Conservation (phyloP, 2,329 filamentous ascomycete genomes). For the Bipolaris sorokiniana region DNA sequence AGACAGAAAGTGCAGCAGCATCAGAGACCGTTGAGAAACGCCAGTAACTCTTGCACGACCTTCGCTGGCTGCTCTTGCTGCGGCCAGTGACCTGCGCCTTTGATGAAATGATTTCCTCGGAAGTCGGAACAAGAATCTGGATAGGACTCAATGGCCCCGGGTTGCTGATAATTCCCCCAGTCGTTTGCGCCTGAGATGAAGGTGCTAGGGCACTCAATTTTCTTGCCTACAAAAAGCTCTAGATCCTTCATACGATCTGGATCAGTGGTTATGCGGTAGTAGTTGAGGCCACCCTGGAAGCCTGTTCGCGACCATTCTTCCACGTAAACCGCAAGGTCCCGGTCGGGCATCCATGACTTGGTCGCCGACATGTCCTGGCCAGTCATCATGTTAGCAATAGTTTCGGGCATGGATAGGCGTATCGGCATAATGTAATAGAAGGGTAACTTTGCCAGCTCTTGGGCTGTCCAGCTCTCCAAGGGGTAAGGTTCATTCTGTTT, state of each 20-base stretch:
- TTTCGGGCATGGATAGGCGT: conserved; percentile 63
- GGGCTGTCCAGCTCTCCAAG: conserved; percentile 62
- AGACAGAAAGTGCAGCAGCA: neutral
- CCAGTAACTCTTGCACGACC: conserved; percentile 57
- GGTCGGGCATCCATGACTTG: conserved; percentile 63
- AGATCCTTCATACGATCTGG: conserved; percentile 58
- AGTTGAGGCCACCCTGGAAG: conserved; percentile 71
- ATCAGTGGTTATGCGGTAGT: conserved; percentile 67
- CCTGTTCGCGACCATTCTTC: conserved; percentile 66
- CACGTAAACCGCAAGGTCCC: conserved; percentile 65
- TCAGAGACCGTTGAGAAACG: conserved; percentile 46
- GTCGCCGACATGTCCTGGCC: conserved; percentile 56
- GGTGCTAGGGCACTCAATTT: conserved; percentile 65
- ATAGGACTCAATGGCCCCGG: conserved; percentile 66
- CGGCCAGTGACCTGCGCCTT: conserved; percentile 72
- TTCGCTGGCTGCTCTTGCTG: conserved; percentile 68
- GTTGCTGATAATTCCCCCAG: conserved; percentile 73
- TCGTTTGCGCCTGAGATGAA: conserved; percentile 69
- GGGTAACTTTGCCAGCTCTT: conserved; percentile 65
- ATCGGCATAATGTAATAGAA: conserved; percentile 72
- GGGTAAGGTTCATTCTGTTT: conserved; percentile 60
- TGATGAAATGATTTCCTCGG: conserved; percentile 59
- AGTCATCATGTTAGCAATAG: conserved; percentile 62
- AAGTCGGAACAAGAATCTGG: conserved; percentile 60
- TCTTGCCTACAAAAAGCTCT: conserved; percentile 64